These are phyloP conservation scores for Papilionanthe hybrid DNA, from an alignment of 116 monocot genomes.

Conservation along the genomic window DNA sequence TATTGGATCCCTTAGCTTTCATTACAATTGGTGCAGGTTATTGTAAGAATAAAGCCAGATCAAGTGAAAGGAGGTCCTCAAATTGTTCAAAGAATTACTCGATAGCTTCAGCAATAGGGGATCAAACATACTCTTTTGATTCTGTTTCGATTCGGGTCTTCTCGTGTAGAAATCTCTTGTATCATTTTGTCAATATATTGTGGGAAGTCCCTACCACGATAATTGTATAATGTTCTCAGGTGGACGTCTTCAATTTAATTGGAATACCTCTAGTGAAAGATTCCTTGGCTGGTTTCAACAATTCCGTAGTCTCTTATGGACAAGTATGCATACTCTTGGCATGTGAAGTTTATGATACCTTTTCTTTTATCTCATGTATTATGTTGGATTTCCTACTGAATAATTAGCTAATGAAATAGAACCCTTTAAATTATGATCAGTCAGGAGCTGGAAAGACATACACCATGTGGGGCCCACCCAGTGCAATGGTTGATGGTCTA, in stretches of 20 bases:
- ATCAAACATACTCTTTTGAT: conserved; percentile 22
- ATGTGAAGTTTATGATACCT: not conserved
- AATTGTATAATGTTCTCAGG: conserved; percentile 30
- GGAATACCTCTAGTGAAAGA: conserved; percentile 60
- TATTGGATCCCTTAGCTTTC: not conserved
- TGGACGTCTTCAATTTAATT: conserved; percentile 64
- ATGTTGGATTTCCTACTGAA: not conserved
- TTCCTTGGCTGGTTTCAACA: conserved; percentile 75
- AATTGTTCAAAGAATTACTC: conserved; percentile 21
- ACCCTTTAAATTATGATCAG: conserved; percentile 15
- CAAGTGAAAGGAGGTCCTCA: conserved; percentile 15
- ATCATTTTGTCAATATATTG: not conserved
- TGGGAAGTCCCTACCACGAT: not conserved
- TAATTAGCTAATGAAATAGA: not conserved
- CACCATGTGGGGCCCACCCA: conserved; percentile 93
- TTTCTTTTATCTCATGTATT: not conserved
- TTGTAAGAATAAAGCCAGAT: conserved; percentile 32
- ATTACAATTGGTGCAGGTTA: conserved; percentile 15
- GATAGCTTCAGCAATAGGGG: conserved; percentile 27
- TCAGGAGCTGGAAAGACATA: conserved; percentile 93
- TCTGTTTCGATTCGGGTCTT: conserved; percentile 35
- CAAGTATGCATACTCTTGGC: conserved; percentile 39
- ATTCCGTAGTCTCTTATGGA: conserved; percentile 79
- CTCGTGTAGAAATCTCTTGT: conserved; percentile 24
- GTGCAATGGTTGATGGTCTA: conserved; percentile 60